A percentile compares a stretch with the other conserved stretches of the same genome.
Evolutionary conservation across 2,329 filamentous ascomycete genomes (phyloP).

Genomic region (Verticillium alfalfae): DNA sequence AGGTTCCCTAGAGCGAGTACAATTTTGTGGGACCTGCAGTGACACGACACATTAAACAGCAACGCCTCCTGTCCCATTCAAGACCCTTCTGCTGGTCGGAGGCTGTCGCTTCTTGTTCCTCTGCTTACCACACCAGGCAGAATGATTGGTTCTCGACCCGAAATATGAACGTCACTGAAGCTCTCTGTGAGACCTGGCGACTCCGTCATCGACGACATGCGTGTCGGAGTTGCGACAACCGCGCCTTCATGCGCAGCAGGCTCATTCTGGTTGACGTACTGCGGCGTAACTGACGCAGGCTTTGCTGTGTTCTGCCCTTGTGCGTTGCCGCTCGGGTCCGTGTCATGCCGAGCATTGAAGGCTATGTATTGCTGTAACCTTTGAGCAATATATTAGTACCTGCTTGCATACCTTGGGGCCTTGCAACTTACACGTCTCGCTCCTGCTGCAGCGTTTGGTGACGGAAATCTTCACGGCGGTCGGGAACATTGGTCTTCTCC

Average conservation of each 20-base stretch:
- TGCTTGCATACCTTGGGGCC: background rate
- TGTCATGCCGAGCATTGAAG: background rate
- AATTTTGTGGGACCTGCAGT: too few species aligned
- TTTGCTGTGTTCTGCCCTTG: background rate
- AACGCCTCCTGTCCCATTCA: background rate
- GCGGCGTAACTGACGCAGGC: background rate
- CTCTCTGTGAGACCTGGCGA: slow-evolving; percentile 27
- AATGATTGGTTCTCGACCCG: slow-evolving; percentile 60
- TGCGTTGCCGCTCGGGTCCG: background rate
- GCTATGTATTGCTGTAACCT: slow-evolving; percentile 34
- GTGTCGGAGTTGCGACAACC: background rate
- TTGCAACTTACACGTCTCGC: slow-evolving; percentile 65
- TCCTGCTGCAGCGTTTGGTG: slow-evolving; percentile 83
- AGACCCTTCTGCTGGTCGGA: background rate
- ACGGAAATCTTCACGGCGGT: slow-evolving; percentile 84
- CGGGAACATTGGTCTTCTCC: slow-evolving; percentile 93
- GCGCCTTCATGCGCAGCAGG: background rate
- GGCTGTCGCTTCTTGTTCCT: slow-evolving; percentile 18
- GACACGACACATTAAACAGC: background rate
- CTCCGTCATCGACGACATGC: background rate
- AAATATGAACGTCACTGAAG: slow-evolving; percentile 40
- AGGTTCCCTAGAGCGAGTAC: too few species aligned
- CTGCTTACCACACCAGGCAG: slow-evolving; percentile 65
- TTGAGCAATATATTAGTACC: background rate
- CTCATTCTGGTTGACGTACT: background rate